A percentile compares a stretch with the other conserved stretches of the same genome.
Conservation (phyloP, 768 basidiomycete species). For the Leccinum boreale region DNA sequence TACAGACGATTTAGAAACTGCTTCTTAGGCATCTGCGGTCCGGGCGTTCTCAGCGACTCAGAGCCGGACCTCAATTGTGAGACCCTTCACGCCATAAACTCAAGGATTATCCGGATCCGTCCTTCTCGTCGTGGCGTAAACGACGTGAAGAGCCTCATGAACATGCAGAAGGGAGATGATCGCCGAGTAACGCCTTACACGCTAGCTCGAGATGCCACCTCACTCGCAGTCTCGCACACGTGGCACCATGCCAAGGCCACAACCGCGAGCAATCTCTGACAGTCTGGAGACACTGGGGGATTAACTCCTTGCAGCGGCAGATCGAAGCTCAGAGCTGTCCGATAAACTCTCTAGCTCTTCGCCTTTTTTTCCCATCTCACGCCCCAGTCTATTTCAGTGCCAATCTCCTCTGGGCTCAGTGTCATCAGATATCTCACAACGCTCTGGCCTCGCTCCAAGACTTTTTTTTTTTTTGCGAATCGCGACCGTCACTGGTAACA, state of each 20-base stretch:
- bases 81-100: not conserved
- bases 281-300: not conserved
- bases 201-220: not conserved
- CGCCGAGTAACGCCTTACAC: not conserved
- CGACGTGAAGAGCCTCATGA: not conserved
- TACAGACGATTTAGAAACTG: not conserved
- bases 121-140: not conserved
- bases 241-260: not conserved
- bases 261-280: not conserved
- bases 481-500: not conserved
- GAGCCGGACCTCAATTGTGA: not conserved
- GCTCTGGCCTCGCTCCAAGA: not conserved
- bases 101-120: not conserved
- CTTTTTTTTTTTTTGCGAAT: not conserved
- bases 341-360: not conserved
- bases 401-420: not conserved
- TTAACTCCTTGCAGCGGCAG: no score
- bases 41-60: not conserved
- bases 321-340: not conserved
- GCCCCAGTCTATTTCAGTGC: not conserved
- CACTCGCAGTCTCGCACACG: not conserved
- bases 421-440: not conserved
- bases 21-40: not conserved
- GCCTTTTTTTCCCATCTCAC: not conserved
- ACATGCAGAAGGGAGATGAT: not conserved